Conservation (phyloP, 345 rosid genomes). For the Lumnitzera littorea region DNA sequence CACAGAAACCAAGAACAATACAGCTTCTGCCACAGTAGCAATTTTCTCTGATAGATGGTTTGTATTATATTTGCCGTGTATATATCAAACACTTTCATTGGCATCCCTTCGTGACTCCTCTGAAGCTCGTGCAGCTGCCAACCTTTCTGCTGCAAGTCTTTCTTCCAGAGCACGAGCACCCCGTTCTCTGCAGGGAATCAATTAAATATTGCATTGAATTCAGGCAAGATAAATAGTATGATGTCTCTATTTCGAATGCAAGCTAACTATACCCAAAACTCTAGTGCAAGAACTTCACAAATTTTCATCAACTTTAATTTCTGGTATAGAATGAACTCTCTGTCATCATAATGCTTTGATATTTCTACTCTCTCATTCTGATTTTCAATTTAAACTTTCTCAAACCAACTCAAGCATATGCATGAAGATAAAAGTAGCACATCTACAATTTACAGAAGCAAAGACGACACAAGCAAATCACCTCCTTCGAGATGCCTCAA, state of each 20-base stretch:
- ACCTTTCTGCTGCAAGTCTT: conserved; percentile 76
- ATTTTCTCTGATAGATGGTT: conserved; percentile 2
- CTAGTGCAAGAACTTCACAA: too few species aligned
- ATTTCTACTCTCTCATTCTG: too few species aligned
- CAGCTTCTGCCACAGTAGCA: conserved; percentile 1
- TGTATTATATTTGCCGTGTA: conserved; percentile 3
- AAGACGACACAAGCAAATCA: conserved; percentile 12
- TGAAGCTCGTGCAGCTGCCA: conserved; percentile 39
- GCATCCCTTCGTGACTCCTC: conserved; percentile 55
- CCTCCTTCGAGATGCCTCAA: conserved; percentile 98
- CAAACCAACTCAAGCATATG: neutral
- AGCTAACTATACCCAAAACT: too few species aligned
- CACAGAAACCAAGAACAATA: conserved; percentile 15
- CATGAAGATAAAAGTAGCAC: neutral
- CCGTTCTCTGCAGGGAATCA: conserved; percentile 64
- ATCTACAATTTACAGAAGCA: neutral
- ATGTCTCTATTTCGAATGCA: too few species aligned
- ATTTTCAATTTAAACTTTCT: too few species aligned
- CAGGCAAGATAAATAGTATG: too few species aligned
- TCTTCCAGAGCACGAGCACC: conserved; percentile 98
- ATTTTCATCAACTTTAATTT: too few species aligned
- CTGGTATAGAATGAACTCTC: too few species aligned
- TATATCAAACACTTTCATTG: conserved; percentile 49
- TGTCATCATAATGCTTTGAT: too few species aligned
- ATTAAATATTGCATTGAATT: neutral